Base-by-base conservation (phyloP, 2,329 filamentous ascomycete species). In the Penicillium sp. region DNA sequence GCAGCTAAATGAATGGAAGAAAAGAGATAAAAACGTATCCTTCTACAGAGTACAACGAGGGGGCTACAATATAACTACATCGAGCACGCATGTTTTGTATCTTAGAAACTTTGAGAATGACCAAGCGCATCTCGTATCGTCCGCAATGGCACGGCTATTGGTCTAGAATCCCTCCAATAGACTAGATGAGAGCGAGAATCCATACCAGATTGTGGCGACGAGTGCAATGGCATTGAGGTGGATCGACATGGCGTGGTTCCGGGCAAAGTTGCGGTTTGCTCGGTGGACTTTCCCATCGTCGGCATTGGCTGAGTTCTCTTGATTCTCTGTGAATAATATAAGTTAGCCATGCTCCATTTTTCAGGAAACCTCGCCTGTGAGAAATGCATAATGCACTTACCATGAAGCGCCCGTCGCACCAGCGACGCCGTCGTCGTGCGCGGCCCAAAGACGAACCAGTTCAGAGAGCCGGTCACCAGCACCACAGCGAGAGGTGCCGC, bases 211-310 rank as follows among this genome's bases (percentile, higher is more conserved):
- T 1, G 59, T 60, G 4, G 58, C 57, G 14, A 58, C 30, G 16
- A 71, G 53, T 0, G 65, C 56, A 14, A 71, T 54, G 2, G 68
- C 50, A 43, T 73, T 71, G 15, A 71, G 20, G 57, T 70, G 68
- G 19, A 71, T 70, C 8, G 58, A 62, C 63, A 70, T 68, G 7
- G 67, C 67, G 52, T 72, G 67, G 15, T 60, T 60, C 8, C 50
- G 45, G 1, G 60, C 57, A 39, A 71, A 71, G 0, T 36, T 50
- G 7, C 57, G 56, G 36, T 68, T 67, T 1, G 47, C 54, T 16
- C 39, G 39, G 15, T 51, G 25, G 1, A 48, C 7, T 21, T 46
- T 54, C 1, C 18, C 41, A 3, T 41, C 29, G 23, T 45, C 36
- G 2, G 26, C 15, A 10, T 36, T 20, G 4, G 20, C 11, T 5